phyloP scores from a whole-genome alignment of 2,329 filamentous ascomycete genomes.

The Penicillium sp. region DNA sequence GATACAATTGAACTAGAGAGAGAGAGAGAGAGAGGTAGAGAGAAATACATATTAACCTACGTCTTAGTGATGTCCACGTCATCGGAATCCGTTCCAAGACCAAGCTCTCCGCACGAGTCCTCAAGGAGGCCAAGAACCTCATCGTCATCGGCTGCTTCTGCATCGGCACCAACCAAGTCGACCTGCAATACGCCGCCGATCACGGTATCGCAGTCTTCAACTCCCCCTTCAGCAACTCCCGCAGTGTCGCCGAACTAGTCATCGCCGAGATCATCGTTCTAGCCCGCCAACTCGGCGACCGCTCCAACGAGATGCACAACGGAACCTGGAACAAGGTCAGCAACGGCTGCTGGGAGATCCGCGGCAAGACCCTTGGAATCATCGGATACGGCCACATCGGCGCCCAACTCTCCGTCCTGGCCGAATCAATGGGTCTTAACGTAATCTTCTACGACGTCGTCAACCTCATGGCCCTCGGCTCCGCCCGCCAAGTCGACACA shows the following conservation, averaged over 20 bases:
- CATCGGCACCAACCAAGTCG: conserved; percentile 77
- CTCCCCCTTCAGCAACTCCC: conserved; percentile 96
- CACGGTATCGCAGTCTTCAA: conserved; percentile 93
- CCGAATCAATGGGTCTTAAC: conserved; percentile 96
- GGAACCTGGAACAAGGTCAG: conserved; percentile 99
- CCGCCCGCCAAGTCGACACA: conserved; percentile 77
- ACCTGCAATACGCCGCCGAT: conserved; percentile 50
- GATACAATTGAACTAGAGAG: no score
- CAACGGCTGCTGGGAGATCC: conserved; percentile 94
- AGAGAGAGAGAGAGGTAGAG: conserved; percentile 1
- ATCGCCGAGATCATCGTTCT: conserved; percentile 92
- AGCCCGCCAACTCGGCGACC: conserved; percentile 89
- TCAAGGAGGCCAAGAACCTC: conserved; percentile 88
- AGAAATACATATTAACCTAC: conserved; percentile 8
- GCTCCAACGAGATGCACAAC: conserved; percentile 89
- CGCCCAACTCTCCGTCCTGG: conserved; percentile 90
- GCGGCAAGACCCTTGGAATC: conserved; percentile 95
- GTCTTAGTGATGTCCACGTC: conserved; percentile 82
- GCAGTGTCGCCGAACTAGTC: conserved; percentile 93
- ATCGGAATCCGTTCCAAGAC: conserved; percentile 99
- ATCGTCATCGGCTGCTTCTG: conserved; percentile 98
- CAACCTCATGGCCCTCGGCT: conserved; percentile 92
- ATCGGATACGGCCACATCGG: conserved; percentile 98
- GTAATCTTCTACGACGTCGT: conserved; percentile 97
- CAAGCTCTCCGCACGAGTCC: conserved; percentile 82